Evolutionary conservation across 2,329 filamentous ascomycete genomes (phyloP), one percentile per base, ranked within the genome.

Genomic region (Thermoascus crustaceus): DNA sequence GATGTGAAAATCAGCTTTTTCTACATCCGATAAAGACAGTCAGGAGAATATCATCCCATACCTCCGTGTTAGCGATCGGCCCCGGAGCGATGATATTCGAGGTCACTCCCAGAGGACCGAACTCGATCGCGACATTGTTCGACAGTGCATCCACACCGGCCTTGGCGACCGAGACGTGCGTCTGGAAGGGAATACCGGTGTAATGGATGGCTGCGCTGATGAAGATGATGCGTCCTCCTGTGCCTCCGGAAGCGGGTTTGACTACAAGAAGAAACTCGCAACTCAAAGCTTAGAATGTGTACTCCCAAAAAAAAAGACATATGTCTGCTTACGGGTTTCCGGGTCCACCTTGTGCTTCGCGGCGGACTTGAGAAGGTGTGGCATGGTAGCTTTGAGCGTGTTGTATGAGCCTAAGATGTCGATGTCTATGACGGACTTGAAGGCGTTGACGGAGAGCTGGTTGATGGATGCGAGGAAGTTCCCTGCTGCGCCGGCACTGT

Each of bases 381-480:
- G 85, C 21, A 95, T 67, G 1, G 86, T 91, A 3, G 89, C 87
- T 66, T 96, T 96, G 54, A 94, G 72, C 2, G 87, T 94, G 67
- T 96, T 94, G 67, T 84, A 98, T 10, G 85, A 93, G 20, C 91
- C 91, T 22, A 96, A 63, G 2, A 94, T 82, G 57, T 96, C 91
- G 53, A 98, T 98, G 42, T 96, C 91, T 52, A 96, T 89, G 46
- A 98, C 91, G 0, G 85, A 73, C 61, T 88, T 93, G 77, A 98
- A 94, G 3, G 85, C 91, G 56, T 96, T 96, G 39, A 83, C 66
- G 25, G 78, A 86, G 32, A 96, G 75, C 43, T 81, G 81, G 25
- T 81, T 75, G 41, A 96, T 81, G 4, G 89, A 83, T 0, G 86
- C 82, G 14, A 98, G 72, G 61, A 96, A 98, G 63, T 98, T 98